Evolutionary conservation across 768 basidiomycete genomes (phyloP).

Genomic region (Nidularia sp.): DNA sequence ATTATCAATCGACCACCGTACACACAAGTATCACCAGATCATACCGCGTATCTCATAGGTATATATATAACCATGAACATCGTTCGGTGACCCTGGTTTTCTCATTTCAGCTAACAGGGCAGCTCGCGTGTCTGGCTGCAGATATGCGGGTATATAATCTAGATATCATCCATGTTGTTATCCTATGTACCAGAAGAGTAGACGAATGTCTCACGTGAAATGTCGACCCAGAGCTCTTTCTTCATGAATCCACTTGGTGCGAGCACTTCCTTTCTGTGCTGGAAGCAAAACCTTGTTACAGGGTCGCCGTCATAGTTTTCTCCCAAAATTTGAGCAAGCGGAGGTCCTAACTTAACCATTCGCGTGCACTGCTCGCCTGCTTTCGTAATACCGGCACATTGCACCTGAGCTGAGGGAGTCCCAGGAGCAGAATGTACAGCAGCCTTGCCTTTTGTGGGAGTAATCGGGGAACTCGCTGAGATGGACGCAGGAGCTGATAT

Average conservation of each 20-base stretch:
- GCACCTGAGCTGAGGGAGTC: slow-evolving; percentile 24
- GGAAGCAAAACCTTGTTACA: slow-evolving; percentile 55
- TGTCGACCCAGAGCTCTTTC: slow-evolving; percentile 49
- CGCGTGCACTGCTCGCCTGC: slow-evolving; percentile 59
- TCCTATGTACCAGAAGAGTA: background rate
- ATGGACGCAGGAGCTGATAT: background rate
- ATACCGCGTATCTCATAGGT: slow-evolving; percentile 75
- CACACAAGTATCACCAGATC: slow-evolving; percentile 1
- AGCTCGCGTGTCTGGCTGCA: slow-evolving; percentile 56
- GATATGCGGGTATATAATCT: slow-evolving; percentile 72
- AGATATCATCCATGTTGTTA: background rate
- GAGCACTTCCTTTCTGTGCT: slow-evolving; percentile 58
- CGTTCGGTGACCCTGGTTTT: slow-evolving; percentile 45
- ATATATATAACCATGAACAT: slow-evolving; percentile 77
- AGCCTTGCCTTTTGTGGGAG: slow-evolving; percentile 1
- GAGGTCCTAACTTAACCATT: slow-evolving; percentile 41
- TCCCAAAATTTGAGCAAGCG: slow-evolving; percentile 12
- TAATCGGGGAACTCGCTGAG: background rate
- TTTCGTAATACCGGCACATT: slow-evolving; percentile 66
- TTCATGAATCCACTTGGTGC: slow-evolving; percentile 49
- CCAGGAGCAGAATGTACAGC: slow-evolving; percentile 4
- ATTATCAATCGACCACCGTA: background rate
- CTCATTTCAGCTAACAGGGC: slow-evolving; percentile 45
- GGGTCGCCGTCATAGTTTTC: slow-evolving; percentile 21
- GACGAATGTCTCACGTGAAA: slow-evolving; percentile 40